phyloP scores from a whole-genome alignment of 169 alveolate genomes.

The Besnoitia besnoiti region DNA sequence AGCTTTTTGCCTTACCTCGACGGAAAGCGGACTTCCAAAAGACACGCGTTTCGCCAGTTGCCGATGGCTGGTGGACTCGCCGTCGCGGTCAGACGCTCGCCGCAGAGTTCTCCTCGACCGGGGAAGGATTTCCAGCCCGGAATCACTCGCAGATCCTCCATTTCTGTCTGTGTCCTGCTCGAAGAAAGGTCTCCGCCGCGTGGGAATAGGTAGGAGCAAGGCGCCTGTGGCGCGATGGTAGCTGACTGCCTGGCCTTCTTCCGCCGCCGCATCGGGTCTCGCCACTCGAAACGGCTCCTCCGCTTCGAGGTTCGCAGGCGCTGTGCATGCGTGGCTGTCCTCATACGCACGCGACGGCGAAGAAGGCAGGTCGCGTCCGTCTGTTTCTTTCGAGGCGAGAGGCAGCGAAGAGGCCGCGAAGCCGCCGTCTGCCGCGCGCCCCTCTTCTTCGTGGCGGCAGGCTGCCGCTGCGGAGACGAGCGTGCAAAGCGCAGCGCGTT shows the following conservation, averaged over 20 bases:
- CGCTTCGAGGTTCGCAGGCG: too few relatives aligned
- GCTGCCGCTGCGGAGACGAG: background rate
- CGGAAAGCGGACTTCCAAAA: conserved; percentile 33
- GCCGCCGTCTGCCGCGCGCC: background rate
- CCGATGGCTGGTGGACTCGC: background rate
- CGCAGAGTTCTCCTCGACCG: background rate
- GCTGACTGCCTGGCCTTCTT: background rate
- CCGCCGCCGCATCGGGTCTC: too few relatives aligned
- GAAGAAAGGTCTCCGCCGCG: background rate
- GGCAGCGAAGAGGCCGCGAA: background rate
- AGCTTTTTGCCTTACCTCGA: background rate
- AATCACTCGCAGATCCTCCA: background rate
- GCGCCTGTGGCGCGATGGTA: background rate
- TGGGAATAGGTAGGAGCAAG: background rate
- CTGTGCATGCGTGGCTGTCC: too few relatives aligned
- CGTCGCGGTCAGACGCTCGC: background rate
- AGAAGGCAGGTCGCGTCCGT: too few relatives aligned
- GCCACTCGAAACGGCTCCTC: too few relatives aligned
- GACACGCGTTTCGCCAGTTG: conserved; percentile 37
- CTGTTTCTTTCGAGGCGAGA: too few relatives aligned
- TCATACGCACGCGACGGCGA: too few relatives aligned
- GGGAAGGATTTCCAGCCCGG: background rate
- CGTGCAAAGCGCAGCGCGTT: background rate
- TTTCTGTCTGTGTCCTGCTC: background rate
- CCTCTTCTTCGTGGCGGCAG: background rate